Conservation (phyloP, 2,329 filamentous ascomycete species). For the Chaetomium sp. region DNA sequence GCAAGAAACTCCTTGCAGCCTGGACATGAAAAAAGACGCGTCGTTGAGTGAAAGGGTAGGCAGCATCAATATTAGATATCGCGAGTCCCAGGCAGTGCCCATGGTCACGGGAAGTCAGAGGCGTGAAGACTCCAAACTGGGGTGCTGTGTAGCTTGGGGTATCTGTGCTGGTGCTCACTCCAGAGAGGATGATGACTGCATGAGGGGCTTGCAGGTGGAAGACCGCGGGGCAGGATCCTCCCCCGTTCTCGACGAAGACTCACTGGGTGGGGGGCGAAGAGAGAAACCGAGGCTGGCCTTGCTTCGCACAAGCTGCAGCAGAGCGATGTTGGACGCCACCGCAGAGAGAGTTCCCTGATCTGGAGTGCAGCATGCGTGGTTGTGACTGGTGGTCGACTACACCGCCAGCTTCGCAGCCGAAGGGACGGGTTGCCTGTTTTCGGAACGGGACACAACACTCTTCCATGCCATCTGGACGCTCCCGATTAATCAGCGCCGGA, state of each 20-base stretch:
- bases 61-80: neutral
- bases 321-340: constrained; percentile 1
- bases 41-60: neutral
- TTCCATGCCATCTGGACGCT: constrained; percentile 12
- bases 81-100: neutral
- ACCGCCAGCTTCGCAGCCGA: constrained; percentile 12
- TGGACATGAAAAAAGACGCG: neutral
- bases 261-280: constrained; percentile 2
- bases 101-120: neutral
- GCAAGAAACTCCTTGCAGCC: neutral
- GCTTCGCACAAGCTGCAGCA: constrained; percentile 2
- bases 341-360: constrained; percentile 5
- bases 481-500: constrained; percentile 14
- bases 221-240: constrained; percentile 4
- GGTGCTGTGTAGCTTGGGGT: neutral
- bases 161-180: neutral
- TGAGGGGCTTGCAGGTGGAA: constrained; percentile 17
- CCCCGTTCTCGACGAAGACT: neutral
- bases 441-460: neutral
- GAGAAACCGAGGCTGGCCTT: constrained; percentile 1
- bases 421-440: constrained; percentile 6
- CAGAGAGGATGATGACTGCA: constrained; percentile 17
- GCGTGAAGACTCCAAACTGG: neutral
- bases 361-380: neutral
- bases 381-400: constrained; percentile 16